Evolutionary conservation across 1,139 yeast genomes (phyloP), one percentile per base, ranked within the genome.

Genomic region (Suhomyces coccinellae): DNA sequence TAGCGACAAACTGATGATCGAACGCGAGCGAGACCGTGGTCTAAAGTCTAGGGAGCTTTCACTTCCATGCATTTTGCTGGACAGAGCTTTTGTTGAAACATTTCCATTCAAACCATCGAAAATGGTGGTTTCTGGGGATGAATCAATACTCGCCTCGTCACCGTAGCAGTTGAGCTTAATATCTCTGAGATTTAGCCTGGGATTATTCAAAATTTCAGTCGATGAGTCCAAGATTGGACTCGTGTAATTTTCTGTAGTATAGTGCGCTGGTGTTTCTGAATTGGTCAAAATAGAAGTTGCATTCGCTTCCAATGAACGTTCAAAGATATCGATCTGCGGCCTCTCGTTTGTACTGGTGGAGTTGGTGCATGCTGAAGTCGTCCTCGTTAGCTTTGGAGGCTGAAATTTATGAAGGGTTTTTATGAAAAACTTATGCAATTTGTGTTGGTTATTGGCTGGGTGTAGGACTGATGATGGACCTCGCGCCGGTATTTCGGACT

Each of bases 141-240:
- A 35, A 7, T 38, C 40, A 10, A 34, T 29, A 20, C 17, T 24
- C 16, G 27, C 13, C 12, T 53, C 57, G n/a, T 55, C 58, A 13
- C 54, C 56, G 40, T 61, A 62, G 44, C 66, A 66, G 40, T 65
- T 65, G 41, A 66, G 54, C 35, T 62, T 58, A 16, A 67, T 67
- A 38, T 60, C 55, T 15, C 59, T 54, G 37, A 56, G 50, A 41
- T 63, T 62, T 9, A 62, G 53, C n/a, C 55, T 50, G 12, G 71
- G 71, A 43, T 66, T 58, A 28, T 58, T 52, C 22, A 65, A 46
- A 34, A 65, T 59, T 45, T 66, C 70, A 1, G 71, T 56, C 16
- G 71, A 63, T 16, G 66, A 56, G 47, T 67, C 71, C 41, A 67
- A 53, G 8, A 65, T 62, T 6, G 72, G 72, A 32, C 61, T 61